Base-by-base conservation (phyloP, 306 rosid genomes). In the Macrotyloma uniflorum region DNA sequence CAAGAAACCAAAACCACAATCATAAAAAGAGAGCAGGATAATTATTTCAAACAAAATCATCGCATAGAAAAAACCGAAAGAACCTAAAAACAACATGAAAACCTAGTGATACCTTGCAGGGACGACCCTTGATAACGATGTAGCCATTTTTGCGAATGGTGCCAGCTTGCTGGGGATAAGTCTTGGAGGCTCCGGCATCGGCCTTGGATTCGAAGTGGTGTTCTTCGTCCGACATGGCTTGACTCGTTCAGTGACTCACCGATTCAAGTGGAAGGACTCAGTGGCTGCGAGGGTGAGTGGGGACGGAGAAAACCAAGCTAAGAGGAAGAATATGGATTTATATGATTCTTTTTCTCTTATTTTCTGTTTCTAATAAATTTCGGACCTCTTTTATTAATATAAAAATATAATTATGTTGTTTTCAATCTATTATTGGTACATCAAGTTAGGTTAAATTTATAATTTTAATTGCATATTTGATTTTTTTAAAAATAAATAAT, bases 101-200 rank as follows among this genome's bases (percentile, higher is more conserved):
- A 36, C 3, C 2, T 22, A 1, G 43, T 40, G 90, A 94, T 40
- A 93, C 98, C 94, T 90, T 90, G 93, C 94, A 89, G 40, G 96
- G 96, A 70, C 94, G 89, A 83, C 19, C 79, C 74, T 93, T 90
- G 88, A 93, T 93, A 80, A 93, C 97, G 79, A 93, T 90, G 89
- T 93, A 86, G 58, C 97, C 98, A 77, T 80, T 93, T 80, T 93
- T 93, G 22, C 96, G 72, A 32, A 80, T 84, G 28, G 75, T 53
- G 47, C 82, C 82, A 0, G 70, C 64, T 32, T 77, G 81, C 20
- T 63, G 67, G 10, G 80, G 78, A 63, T 79, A 78, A 26, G 71
- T 80, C 32, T 74, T 77, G 54, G 86, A 82, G 42, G 86, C 85
- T 49, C 85, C 85, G 4, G 85, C 85, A 23, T 82, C 85, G 5